Percentiles rank a stretch among this genome's conserved stretches.
Evolutionary conservation across 306 rosid genomes (phyloP).

Genomic region (Cucurbita pepo): DNA sequence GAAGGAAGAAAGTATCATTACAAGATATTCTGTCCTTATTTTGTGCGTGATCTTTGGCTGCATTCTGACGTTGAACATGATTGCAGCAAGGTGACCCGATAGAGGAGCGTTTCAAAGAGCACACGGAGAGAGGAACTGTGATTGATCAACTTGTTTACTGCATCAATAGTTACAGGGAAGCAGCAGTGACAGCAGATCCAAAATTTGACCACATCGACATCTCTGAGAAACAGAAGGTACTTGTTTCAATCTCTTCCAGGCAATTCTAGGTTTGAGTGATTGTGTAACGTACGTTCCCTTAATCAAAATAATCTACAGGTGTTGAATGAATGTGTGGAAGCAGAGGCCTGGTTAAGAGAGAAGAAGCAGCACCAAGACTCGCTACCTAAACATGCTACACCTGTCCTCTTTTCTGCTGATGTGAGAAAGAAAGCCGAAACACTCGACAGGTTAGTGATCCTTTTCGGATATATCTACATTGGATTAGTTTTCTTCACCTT

Average conservation of each 20-base stretch:
- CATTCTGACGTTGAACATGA: neutral
- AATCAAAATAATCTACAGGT: slow-evolving; percentile 26
- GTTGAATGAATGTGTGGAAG: slow-evolving; percentile 60
- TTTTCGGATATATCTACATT: neutral
- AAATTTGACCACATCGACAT: slow-evolving; percentile 81
- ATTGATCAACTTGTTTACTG: slow-evolving; percentile 45
- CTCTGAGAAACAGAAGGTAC: slow-evolving; percentile 66
- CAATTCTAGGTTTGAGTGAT: neutral
- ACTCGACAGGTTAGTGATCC: slow-evolving; percentile 47
- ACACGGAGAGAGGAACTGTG: slow-evolving; percentile 48
- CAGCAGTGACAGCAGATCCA: slow-evolving; percentile 52
- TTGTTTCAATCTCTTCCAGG: neutral
- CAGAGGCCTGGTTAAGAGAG: slow-evolving; percentile 84
- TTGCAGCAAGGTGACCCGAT: slow-evolving; percentile 90
- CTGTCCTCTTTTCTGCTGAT: slow-evolving; percentile 62
- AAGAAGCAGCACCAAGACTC: slow-evolving; percentile 58
- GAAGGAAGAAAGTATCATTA: neutral
- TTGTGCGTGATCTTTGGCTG: neutral
- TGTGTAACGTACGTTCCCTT: neutral
- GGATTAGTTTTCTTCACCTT: too few relatives aligned
- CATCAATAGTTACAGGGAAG: slow-evolving; percentile 66
- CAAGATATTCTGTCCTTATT: neutral
- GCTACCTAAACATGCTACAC: slow-evolving; percentile 62
- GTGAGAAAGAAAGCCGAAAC: slow-evolving; percentile 74
- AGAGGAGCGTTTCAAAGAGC: slow-evolving; percentile 68